phyloP scores from a whole-genome alignment of 202 grass and related monocot genomes.

The Brachypodium distachyon region DNA sequence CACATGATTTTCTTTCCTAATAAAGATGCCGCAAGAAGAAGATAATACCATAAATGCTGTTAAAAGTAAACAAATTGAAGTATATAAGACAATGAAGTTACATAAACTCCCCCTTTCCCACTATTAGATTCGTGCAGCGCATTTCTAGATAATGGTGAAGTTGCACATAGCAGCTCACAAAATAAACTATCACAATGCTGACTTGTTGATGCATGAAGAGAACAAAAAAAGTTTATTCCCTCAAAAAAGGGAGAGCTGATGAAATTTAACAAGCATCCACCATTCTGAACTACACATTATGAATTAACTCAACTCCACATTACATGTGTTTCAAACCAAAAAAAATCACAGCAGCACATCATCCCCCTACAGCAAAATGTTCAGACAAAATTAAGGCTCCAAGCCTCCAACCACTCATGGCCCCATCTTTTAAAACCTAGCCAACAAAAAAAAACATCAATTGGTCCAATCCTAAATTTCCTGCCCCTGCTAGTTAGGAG shows the following conservation, averaged over 20 bases:
- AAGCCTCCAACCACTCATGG: not conserved
- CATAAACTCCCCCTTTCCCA: not conserved
- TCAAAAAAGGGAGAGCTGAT: not conserved
- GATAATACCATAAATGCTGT: not conserved
- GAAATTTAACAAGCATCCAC: not conserved
- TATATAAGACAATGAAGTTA: not conserved
- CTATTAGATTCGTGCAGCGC: not conserved
- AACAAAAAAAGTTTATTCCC: not conserved
- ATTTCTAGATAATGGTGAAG: conserved; percentile 14
- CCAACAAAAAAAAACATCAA: not conserved
- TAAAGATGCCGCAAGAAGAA: not conserved
- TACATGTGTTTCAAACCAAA: not conserved
- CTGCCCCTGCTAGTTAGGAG: not conserved
- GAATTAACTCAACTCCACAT: not conserved
- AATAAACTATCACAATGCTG: not conserved
- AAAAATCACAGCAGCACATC: not conserved
- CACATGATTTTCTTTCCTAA: not conserved
- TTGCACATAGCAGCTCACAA: not conserved
- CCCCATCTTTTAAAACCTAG: not conserved
- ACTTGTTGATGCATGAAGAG: not conserved
- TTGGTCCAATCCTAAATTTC: not conserved
- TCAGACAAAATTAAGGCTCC: not conserved
- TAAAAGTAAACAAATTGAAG: conserved; percentile 2
- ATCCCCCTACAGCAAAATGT: not conserved
- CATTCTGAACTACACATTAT: not conserved